Evolutionary conservation across 176 grass and related monocot species (phyloP), one percentile per base, ranked within the genome.

Genomic region (Typha latifolia): DNA sequence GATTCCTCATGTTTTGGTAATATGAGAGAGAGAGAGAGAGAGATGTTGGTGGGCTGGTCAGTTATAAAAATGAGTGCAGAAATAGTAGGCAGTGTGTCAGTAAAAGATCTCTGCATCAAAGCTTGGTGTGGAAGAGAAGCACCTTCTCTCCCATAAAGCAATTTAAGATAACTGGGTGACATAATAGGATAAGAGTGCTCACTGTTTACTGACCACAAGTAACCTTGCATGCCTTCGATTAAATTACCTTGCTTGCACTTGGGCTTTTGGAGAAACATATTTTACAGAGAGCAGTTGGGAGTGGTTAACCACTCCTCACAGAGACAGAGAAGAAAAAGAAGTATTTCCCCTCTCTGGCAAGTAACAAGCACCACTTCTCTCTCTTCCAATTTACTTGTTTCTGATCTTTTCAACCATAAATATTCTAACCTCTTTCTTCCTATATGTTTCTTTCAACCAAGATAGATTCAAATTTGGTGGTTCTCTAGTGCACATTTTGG

Each of bases 101-200:
- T 80, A 85, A 77, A 76, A 89, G 80, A 79, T 70, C 66, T 55
- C 78, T 86, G 67, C 68, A 81, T 90, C 83, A 95, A 90, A 90
- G 78, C 80, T 86, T 95, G 90, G 77, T 90, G 86, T 90, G 79
- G 74, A 99, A 99, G 89, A 93, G 81, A 99, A 90, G 86, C 81
- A 96, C 81, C 78, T 85, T 80, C 74, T 51, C 49, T 68, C 61
- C 21, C 72, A 63, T 22, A 69, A 83, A 78, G 78, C 71, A 84
- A 32, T 77, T 43, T 43, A 62, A 48, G 32, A 72, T 52, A 43
- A 56, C 12, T 48, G 61, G 21, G 37, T 4, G 14, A 71, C 61
- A 19, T 50, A 69, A 22, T 79, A 29, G 23, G 20, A 61, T 63
- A 47, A 49, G 49, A 52, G 18, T 51, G 24, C 48, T 63, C 47